Percentiles rank a stretch among this genome's conserved stretches.
Evolutionary conservation across 2,329 filamentous ascomycete species (phyloP).

Genomic region (Fusarium sp.): DNA sequence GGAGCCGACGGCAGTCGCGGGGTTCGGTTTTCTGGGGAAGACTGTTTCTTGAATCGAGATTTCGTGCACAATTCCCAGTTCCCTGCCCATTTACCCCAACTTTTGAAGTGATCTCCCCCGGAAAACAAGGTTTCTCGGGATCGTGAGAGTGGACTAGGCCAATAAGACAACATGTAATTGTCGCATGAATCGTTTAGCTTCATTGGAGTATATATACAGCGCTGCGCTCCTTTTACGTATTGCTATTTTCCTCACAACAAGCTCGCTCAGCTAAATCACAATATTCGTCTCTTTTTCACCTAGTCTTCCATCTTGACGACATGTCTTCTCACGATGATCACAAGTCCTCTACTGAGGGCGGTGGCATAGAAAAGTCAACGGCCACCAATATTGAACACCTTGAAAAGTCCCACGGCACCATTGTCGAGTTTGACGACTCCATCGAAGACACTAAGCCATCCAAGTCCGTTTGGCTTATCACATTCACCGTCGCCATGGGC

Average conservation of each 20-base stretch:
- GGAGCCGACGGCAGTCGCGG: neutral
- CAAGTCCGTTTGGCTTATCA: conserved; percentile 40
- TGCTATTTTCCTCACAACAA: neutral
- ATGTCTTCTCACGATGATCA: neutral
- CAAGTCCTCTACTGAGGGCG: neutral
- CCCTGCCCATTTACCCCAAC: neutral
- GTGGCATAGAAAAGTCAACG: neutral
- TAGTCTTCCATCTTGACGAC: neutral
- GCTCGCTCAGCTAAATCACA: neutral
- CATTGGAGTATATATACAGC: neutral
- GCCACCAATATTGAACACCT: conserved; percentile 23
- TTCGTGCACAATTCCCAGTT: neutral
- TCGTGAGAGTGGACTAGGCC: neutral
- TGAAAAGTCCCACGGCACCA: conserved; percentile 15
- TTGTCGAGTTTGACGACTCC: conserved; percentile 10
- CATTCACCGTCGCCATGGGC: conserved; percentile 45
- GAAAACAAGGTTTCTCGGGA: neutral
- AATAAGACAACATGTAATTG: neutral
- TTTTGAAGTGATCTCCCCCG: neutral
- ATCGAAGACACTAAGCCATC: conserved; percentile 39
- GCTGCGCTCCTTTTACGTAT: neutral
- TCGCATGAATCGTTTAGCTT: neutral
- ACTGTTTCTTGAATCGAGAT: neutral
- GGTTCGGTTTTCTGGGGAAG: neutral
- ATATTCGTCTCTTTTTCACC: neutral